Conservation (phyloP, 2,329 filamentous ascomycete genomes). For the Reticulascus tulasneorum region DNA sequence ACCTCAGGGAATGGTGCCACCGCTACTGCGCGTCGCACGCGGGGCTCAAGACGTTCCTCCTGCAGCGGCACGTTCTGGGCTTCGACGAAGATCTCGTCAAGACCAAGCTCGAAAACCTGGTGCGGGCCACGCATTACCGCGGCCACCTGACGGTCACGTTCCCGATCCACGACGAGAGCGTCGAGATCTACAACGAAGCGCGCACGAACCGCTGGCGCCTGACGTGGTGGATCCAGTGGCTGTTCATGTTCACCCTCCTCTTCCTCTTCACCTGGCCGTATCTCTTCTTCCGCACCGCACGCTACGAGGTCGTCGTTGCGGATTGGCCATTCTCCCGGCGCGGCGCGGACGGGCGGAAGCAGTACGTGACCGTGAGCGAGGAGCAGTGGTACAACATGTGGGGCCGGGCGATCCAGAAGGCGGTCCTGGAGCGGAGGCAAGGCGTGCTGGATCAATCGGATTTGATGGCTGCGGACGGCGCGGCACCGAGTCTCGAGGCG, state of each 20-base stretch:
- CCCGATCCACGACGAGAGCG: constrained; percentile 49
- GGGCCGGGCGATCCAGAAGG: constrained; percentile 54
- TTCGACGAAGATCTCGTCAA: constrained; percentile 50
- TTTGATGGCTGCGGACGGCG: constrained; percentile 38
- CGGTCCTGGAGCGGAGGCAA: constrained; percentile 55
- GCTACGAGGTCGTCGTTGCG: constrained; percentile 59
- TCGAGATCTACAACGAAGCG: constrained; percentile 62
- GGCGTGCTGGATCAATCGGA: constrained; percentile 55
- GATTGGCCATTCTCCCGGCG: constrained; percentile 54
- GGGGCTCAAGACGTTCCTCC: constrained; percentile 51
- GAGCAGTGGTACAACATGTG: constrained; percentile 62
- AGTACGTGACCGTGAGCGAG: constrained; percentile 52
- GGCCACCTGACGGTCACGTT: constrained; percentile 58
- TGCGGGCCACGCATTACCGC: constrained; percentile 64
- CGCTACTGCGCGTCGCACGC: constrained; percentile 58
- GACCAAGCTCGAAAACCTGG: constrained; percentile 48
- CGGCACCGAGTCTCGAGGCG: constrained; percentile 25
- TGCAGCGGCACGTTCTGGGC: constrained; percentile 52
- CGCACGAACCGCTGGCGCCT: constrained; percentile 62
- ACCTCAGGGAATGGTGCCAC: constrained; percentile 58
- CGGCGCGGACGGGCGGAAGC: constrained; percentile 24
- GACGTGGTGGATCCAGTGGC: constrained; percentile 57
- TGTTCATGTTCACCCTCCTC: constrained; percentile 64
- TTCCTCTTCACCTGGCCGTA: constrained; percentile 70
- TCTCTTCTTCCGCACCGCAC: constrained; percentile 62